Evolutionary conservation across 1,139 yeast genomes (phyloP), one percentile per base, ranked within the genome.

Genomic region (Blastobotrys aristatus): DNA sequence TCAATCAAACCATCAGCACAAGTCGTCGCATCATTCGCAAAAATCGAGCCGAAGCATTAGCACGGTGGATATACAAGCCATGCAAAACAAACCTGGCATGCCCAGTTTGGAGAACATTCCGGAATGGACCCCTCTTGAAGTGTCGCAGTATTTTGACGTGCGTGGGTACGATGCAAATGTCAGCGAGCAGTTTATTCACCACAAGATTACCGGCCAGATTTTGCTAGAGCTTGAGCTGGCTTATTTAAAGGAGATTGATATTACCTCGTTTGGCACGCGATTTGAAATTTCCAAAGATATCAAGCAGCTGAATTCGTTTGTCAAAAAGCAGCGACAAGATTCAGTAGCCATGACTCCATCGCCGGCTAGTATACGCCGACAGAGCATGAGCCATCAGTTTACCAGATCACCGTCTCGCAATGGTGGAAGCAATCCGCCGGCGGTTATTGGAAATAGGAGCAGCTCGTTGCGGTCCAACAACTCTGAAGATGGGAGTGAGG

Each of bases 251-350:
- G 98, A 92, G 65, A 72, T 92, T 50, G 98, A 90, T 53, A 92
- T 92, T 46, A 76, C 81, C 48, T 86, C 96, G 2, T 92, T 92
- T 70, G 99, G 99, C 20, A 90, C 97, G 1, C 74, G 99, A 52
- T 92, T 89, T 67, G 96, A 90, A 65, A 79, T 94, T 38, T 82
- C 82, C 64, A 88, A 88, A 63, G 96, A 87, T 63, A 90, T 92
- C 59, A 95, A 87, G 64, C 77, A 80, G 40, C 74, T 90, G 10
- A 58, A 53, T 44, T 53, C 58, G 29, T 45, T 55, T 26, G 54
- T 53, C 7, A 32, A 47, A 31, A 42, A 41, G 24, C 38, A 22
- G 20, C 36, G 33, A 38, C 24, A 24, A 20, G 14, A 16, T 10
- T 8, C 30, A 4, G 7, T 24, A 8, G 29, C 36, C 8, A 13